A percentile compares a stretch with the other conserved stretches of the same genome.
These are phyloP conservation scores for Geotrichum candidum DNA, from an alignment of 1,139 yeast genomes.

Conservation along the genomic window DNA sequence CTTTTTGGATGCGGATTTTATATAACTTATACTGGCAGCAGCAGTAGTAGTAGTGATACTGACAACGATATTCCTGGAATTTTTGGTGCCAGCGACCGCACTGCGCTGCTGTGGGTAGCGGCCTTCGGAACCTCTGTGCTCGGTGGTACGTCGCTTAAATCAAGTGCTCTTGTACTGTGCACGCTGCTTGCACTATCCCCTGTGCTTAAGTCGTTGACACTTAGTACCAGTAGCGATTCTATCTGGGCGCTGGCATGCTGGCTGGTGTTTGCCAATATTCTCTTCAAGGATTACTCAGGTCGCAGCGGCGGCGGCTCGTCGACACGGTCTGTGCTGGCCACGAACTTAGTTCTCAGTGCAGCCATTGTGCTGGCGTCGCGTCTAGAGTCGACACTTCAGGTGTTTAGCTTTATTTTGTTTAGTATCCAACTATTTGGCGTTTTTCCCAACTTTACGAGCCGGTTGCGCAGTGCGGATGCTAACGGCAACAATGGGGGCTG, in stretches of 20 bases:
- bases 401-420: slow-evolving; percentile 73
- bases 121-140: slow-evolving; percentile 12
- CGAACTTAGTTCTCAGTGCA: slow-evolving; percentile 77
- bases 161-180: slow-evolving; percentile 62
- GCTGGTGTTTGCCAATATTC: slow-evolving; percentile 60
- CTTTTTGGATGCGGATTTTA: slow-evolving; percentile 58
- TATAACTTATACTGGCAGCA: slow-evolving; percentile 36
- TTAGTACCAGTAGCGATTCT: slow-evolving; percentile 87
- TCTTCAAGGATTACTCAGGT: slow-evolving; percentile 57
- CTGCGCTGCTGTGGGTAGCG: slow-evolving; percentile 15
- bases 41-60: slow-evolving; percentile 31
- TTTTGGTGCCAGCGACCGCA: slow-evolving; percentile 31
- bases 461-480: slow-evolving; percentile 31
- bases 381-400: slow-evolving; percentile 63
- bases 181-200: slow-evolving; percentile 78
- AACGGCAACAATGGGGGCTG: slow-evolving; percentile 1
- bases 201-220: slow-evolving; percentile 78
- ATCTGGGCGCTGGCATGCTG: slow-evolving; percentile 89
- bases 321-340: slow-evolving; percentile 57
- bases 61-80: slow-evolving; percentile 32
- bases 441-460: slow-evolving; percentile 51
- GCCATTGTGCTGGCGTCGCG: slow-evolving; percentile 89
- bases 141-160: slow-evolving; percentile 43
- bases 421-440: slow-evolving; percentile 68
- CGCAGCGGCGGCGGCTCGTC: slow-evolving; percentile 26